Percentiles rank a stretch among this genome's conserved stretches.
Conservation (phyloP, 331 rosid genomes). For the Rosa hybrid region DNA sequence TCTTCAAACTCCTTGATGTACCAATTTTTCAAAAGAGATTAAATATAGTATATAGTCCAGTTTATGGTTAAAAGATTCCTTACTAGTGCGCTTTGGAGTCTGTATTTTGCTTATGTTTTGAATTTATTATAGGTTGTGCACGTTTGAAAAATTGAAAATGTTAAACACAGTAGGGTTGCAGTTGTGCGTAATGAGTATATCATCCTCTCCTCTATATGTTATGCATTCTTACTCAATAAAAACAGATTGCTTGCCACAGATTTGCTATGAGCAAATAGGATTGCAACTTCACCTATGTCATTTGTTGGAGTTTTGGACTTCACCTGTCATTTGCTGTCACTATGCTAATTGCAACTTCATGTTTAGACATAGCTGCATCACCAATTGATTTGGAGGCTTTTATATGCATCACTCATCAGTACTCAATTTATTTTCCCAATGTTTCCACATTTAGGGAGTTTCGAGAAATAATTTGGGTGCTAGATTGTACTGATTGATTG, state of each 20-base stretch:
- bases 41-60: not conserved
- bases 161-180: not conserved
- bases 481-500: not conserved
- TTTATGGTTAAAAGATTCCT: too few species aligned
- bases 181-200: not conserved
- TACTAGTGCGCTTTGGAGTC: not conserved
- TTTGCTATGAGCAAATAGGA: too few species aligned
- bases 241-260: not conserved
- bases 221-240: too few species aligned
- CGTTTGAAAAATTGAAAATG: not conserved
- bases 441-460: not conserved
- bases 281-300: too few species aligned
- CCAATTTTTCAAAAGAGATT: not conserved
- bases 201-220: not conserved
- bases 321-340: too few species aligned
- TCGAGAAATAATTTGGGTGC: not conserved
- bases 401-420: not conserved
- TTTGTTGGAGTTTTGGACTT: too few species aligned
- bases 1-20: not conserved
- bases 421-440: too few species aligned
- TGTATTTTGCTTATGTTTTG: not conserved
- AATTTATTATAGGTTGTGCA: not conserved
- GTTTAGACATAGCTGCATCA: not conserved
- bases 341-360: not conserved
- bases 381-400: not conserved